Evolutionary conservation across 768 basidiomycete genomes (phyloP), one percentile per base, ranked within the genome.

Genomic region (Russula sp.): DNA sequence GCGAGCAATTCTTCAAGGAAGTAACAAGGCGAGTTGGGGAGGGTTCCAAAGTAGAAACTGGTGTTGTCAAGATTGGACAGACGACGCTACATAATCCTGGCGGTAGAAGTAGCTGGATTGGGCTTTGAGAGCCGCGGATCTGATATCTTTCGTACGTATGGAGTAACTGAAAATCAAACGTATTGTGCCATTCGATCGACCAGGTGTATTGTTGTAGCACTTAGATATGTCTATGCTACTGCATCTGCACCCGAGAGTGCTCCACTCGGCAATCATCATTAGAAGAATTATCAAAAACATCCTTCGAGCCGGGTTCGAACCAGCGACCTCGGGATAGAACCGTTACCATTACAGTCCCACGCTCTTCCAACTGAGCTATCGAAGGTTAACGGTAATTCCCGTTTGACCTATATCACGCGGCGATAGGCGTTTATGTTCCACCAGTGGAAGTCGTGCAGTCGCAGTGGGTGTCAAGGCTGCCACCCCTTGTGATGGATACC

Each of bases 101-200:
- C 1, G 96, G 96, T 3, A 80, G 90, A 53, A 90, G 92, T 71
- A 94, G 92, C 71, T 98, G 91, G 92, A 94, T 97, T 62, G 96
- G 96, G 22, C 76, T 95, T 48, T 88, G 75, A 74, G 32, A 10
- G 34, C 14, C 22, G 26, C 28, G 20, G 7, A 10, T 38, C 0
- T 8, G 4, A 36, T 36, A 10, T 34, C 34, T 34, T 34, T 32
- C 2, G 34, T 34, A 32, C 32, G n/a, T n/a, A n/a, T n/a, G n/a
- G n/a, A 30, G 5, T 30, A 30, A 30, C 3, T 30, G 32, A 9
- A 34, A 34, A 34, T 34, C 32, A 34, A 34, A 34, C 2, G 34
- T 34, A 34, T 11, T 34, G 34, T 34, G 11, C 34, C 34, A n/a
- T 44, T 44, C 42, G 11, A n/a, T n/a, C n/a, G n/a, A n/a, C n/a